These are phyloP conservation scores for Sarocladium strictum DNA, from an alignment of 2,329 filamentous ascomycete genomes.

Conservation along the genomic window DNA sequence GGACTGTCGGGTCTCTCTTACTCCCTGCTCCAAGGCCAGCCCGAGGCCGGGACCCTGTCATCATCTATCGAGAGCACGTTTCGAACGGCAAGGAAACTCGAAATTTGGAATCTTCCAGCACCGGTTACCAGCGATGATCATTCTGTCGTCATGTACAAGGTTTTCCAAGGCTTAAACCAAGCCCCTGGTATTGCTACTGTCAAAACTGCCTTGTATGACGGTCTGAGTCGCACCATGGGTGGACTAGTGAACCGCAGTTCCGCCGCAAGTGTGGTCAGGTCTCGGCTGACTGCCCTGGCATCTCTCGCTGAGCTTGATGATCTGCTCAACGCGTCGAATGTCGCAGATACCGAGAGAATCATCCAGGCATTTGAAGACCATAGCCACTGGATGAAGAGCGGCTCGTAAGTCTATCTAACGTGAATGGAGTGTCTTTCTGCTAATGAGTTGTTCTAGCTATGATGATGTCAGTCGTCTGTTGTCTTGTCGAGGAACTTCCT, in stretches of 20 bases:
- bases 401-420: slow-evolving; percentile 51
- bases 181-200: slow-evolving; percentile 51
- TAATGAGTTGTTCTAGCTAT: slow-evolving; percentile 42
- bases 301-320: slow-evolving; percentile 79
- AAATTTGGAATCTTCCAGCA: slow-evolving; percentile 85
- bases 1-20: slow-evolving; percentile 84
- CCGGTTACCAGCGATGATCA: slow-evolving; percentile 58
- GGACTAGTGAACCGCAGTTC: slow-evolving; percentile 44
- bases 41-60: slow-evolving; percentile 50
- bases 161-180: slow-evolving; percentile 72
- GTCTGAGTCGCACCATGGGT: slow-evolving; percentile 55
- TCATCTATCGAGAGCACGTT: slow-evolving; percentile 67
- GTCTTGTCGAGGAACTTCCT: slow-evolving; percentile 74
- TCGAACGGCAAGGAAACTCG: slow-evolving; percentile 71
- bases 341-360: slow-evolving; percentile 53
- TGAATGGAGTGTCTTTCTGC: neutral
- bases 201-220: slow-evolving; percentile 54
- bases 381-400: slow-evolving; percentile 74
- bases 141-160: slow-evolving; percentile 68
- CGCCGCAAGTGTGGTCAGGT: slow-evolving; percentile 46
- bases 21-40: slow-evolving; percentile 65
- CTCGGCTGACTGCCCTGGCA: slow-evolving; percentile 58
- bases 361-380: slow-evolving; percentile 60
- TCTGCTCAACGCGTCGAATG: slow-evolving; percentile 55
- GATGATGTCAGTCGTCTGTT: slow-evolving; percentile 75